Percentiles rank a stretch among this genome's conserved stretches.
Conservation (phyloP, 2,329 filamentous ascomycete species). For the Ophiostoma perfectum region DNA sequence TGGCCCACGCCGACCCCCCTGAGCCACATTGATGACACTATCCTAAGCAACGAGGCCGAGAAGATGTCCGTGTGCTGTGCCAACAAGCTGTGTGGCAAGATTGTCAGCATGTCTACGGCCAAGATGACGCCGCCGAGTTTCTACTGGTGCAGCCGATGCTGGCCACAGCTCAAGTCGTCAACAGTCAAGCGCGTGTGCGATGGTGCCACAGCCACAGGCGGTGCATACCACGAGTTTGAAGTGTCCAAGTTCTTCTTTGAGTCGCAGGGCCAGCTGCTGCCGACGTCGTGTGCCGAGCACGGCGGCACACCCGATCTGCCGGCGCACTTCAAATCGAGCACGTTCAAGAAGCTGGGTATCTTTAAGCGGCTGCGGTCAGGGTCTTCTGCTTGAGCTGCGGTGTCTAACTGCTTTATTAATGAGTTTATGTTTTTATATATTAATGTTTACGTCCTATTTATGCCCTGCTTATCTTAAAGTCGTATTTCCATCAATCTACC, state of each 20-base stretch:
- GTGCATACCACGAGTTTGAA: constrained; percentile 32
- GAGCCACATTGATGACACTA: background rate
- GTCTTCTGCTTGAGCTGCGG: background rate
- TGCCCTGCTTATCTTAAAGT: background rate
- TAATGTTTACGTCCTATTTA: background rate
- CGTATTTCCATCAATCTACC: no score
- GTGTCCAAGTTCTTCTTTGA: constrained; percentile 36
- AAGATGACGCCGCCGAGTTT: constrained; percentile 28
- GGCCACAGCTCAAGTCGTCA: constrained; percentile 31
- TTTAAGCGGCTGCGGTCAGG: constrained; percentile 1
- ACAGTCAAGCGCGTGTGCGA: constrained; percentile 29
- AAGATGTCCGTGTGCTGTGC: constrained; percentile 33
- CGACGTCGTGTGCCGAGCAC: constrained; percentile 28
- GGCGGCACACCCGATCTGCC: constrained; percentile 16
- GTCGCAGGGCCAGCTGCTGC: constrained; percentile 31
- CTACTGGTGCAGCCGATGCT: constrained; percentile 35
- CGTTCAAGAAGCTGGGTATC: background rate
- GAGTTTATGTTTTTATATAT: background rate
- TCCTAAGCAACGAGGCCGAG: background rate
- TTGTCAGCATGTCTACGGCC: constrained; percentile 30
- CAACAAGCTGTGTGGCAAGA: constrained; percentile 38
- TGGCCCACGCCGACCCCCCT: constrained; percentile 31
- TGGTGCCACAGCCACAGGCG: constrained; percentile 25
- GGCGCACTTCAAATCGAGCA: background rate
- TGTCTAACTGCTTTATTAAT: background rate